Evolutionary conservation across 345 rosid genomes (phyloP), one percentile per base, ranked within the genome.

Genomic region (Stellera chamaejasme): DNA sequence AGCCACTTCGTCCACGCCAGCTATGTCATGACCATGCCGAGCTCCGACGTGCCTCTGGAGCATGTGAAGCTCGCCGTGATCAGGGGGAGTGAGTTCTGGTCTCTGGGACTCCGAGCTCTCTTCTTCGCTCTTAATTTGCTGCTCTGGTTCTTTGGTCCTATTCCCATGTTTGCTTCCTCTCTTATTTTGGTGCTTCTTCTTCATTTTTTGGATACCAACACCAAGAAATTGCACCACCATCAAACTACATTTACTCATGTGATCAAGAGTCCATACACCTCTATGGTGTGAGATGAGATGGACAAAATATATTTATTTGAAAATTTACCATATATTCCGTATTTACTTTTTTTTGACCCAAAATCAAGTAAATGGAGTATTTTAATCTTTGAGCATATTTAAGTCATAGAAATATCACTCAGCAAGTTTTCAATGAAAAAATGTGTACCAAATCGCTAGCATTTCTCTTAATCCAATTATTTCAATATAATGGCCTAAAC

Each of bases 81-180:
- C 13, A 77, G 79, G 56, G 97, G 93, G 2, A 78, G 97, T 39
- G 85, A 87, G 63, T 87, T 75, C 52, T 87, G 86, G 93, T 79
- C 79, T 6, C 43, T 84, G 0, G 95, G 97, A 5, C 83, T 87
- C 27, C 75, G 93, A 72, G 77, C 82, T 16, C 64, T 84, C 25
- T 90, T 82, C 59, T 81, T 87, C 62, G 94, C 94, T 45, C 75
- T 83, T 13, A 39, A 64, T 72, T 49, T 90, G 50, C 59, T 87
- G 46, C 67, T 81, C 10, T 83, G 97, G 96, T 86, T 90, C 50
- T 87, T 87, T 27, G 96, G 97, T 43, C 96, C 96, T 0, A 72
- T 84, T 12, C 97, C 93, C 0, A 84, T 87, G 96, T 77, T 85
- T 66, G 49, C 74, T 25, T 71, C 69, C 2, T 83, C 94, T 23